phyloP scores from a whole-genome alignment of 164 flowering plant species.

The Liquidambar formosana region DNA sequence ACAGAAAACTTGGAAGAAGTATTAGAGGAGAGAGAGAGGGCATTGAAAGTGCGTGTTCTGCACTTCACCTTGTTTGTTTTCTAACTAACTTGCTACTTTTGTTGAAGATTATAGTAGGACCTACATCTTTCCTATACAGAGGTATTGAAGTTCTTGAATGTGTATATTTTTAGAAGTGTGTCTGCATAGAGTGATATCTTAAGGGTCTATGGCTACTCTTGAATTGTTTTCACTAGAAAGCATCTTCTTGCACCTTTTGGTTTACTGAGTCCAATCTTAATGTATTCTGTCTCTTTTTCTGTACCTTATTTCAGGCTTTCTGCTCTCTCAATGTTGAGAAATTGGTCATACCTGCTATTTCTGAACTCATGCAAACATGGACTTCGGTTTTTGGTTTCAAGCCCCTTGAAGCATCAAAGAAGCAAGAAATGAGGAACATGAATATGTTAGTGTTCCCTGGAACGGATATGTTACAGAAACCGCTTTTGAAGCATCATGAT shows the following conservation, averaged over 20 bases:
- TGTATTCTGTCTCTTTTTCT: background rate
- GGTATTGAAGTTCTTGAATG: too few relatives aligned
- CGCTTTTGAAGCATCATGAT: conserved; percentile 18
- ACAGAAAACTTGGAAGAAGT: too few relatives aligned
- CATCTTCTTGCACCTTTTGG: background rate
- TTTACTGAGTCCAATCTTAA: too few relatives aligned
- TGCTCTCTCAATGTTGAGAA: conserved; percentile 52
- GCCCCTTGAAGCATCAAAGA: conserved; percentile 46
- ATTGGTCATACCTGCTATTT: conserved; percentile 78
- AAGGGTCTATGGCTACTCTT: too few relatives aligned
- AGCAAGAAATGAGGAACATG: conserved; percentile 50
- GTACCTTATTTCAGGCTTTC: conserved; percentile 40
- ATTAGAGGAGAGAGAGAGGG: too few relatives aligned
- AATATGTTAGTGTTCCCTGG: conserved; percentile 66
- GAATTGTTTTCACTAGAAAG: background rate
- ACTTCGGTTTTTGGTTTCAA: conserved; percentile 70
- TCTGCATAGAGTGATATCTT: too few relatives aligned
- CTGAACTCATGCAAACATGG: conserved; percentile 71
- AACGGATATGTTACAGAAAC: conserved; percentile 66
- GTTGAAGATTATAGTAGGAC: too few relatives aligned
- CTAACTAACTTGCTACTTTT: too few relatives aligned
- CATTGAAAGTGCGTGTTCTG: too few relatives aligned
- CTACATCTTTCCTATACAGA: too few relatives aligned
- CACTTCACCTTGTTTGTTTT: too few relatives aligned
- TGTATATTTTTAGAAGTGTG: too few relatives aligned